Percentiles rank a stretch among this genome's conserved stretches.
Conservation (phyloP, 495 filamentous ascomycete species). For the Talaromyces nanjingensis region DNA sequence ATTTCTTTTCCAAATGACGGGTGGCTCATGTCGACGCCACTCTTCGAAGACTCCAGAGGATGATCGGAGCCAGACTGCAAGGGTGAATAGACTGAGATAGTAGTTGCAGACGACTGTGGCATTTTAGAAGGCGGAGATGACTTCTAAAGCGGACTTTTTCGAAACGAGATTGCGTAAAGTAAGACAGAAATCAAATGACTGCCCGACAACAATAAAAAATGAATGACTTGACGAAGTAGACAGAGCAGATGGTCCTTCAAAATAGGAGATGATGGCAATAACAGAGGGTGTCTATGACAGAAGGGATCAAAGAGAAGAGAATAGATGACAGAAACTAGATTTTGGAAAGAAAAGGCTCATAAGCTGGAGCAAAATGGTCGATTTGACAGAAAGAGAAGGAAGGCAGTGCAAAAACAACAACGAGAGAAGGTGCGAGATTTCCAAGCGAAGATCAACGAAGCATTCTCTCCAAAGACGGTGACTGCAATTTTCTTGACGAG, state of each 20-base stretch:
- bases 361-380: constrained; percentile 1
- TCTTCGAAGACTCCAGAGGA: neutral
- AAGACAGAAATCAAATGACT: neutral
- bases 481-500: neutral
- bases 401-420: neutral
- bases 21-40: neutral
- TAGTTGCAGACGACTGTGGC: neutral
- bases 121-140: constrained; percentile 3
- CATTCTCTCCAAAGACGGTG: neutral
- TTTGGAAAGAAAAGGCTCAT: neutral
- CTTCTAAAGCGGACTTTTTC: neutral
- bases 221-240: neutral
- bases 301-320: constrained; percentile 14
- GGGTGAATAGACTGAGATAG: neutral
- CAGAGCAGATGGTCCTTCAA: constrained; percentile 8
- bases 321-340: constrained; percentile 10
- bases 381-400: constrained; percentile 7
- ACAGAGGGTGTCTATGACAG: constrained; percentile 15
- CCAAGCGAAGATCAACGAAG: constrained; percentile 3
- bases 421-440: neutral
- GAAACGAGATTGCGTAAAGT: neutral
- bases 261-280: constrained; percentile 9
- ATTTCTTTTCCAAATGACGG: neutral
- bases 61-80: neutral
- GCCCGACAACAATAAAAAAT: constrained; percentile 5